Conservation (phyloP, 306 rosid species). For the Carpinus fangiana region DNA sequence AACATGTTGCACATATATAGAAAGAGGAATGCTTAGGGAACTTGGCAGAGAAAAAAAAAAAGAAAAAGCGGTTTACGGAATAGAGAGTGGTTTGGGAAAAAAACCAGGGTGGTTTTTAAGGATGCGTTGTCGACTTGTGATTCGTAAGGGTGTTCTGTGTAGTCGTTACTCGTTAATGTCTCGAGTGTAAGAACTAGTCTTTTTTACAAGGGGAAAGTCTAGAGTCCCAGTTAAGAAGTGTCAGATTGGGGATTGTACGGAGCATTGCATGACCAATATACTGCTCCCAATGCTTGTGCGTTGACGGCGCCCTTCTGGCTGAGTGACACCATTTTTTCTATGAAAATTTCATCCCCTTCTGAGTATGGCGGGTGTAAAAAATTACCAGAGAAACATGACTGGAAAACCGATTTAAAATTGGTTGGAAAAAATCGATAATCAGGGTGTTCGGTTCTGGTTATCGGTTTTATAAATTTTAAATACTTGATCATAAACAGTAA, state of each 20-base stretch:
- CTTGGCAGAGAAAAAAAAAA: background rate
- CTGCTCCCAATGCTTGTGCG: too few species aligned
- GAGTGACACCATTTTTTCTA: too few species aligned
- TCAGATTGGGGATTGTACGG: background rate
- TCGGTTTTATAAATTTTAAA: too few species aligned
- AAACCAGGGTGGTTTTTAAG: conserved; percentile 35
- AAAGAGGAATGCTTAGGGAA: background rate
- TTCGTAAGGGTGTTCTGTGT: conserved; percentile 29
- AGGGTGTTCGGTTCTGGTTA: too few species aligned
- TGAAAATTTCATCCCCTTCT: too few species aligned
- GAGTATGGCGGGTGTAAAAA: too few species aligned
- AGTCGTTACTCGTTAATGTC: conserved; percentile 16
- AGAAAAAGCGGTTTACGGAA: background rate
- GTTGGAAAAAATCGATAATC: too few species aligned
- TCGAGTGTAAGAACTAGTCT: conserved; percentile 23
- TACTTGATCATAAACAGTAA: too few species aligned
- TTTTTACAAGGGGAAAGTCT: background rate
- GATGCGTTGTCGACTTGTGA: conserved; percentile 57
- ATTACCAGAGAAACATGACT: too few species aligned
- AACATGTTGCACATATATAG: conserved; percentile 10
- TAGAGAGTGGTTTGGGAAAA: conserved; percentile 22
- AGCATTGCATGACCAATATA: background rate
- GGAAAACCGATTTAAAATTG: too few species aligned
- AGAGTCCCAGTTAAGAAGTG: background rate
- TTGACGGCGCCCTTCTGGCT: too few species aligned